Evolutionary conservation across 345 rosid species (phyloP), one percentile per base, ranked within the genome.

Genomic region (Eutrema japonicum): DNA sequence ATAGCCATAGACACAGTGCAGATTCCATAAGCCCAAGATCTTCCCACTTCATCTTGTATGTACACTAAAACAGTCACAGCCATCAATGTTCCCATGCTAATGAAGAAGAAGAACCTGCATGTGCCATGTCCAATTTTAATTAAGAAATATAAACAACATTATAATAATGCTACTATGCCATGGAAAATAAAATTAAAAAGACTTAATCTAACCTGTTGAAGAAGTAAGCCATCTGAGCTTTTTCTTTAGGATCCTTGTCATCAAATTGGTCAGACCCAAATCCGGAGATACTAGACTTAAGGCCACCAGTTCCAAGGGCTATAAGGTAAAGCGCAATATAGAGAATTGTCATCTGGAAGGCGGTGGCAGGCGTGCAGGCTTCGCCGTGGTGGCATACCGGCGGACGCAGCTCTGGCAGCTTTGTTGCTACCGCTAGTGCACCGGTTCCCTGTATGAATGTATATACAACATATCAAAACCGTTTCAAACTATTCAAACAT

Each of bases 201-300:
- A 22, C 11, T 33, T 2, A 54, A 52, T 58, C 59, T 48, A 70
- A 77, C 83, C 94, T 85, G 69, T 78, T 78, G 74, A 86, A 89
- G 82, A 89, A 89, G 73, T 52, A 74, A 42, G 78, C 74, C 91
- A 85, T 87, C 4, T 83, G 89, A n/a, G 76, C 68, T 66, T 83
- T 84, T 66, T 87, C 91, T 22, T 78, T 78, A 36, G 79, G 74
- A 56, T 88, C 85, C 10, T 84, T 81, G 48, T 83, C 89, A 53
- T 88, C 94, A 69, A 86, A 86, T 41, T 88, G 94, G 78, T 88
- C 86, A 2, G 89, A 83, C 30, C 89, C 95, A 52, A 83, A 87
- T 11, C 87, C 89, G 0, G 89, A 87, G 18, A 89, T 84, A 42
- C 95, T 85, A n/a, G 95, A 85, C 78, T 89, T 84, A n/a, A 89